A percentile compares a stretch with the other conserved stretches of the same genome.
phyloP scores from a whole-genome alignment of 176 grass and related monocot species.

The Ampelocalamus luodianensis region DNA sequence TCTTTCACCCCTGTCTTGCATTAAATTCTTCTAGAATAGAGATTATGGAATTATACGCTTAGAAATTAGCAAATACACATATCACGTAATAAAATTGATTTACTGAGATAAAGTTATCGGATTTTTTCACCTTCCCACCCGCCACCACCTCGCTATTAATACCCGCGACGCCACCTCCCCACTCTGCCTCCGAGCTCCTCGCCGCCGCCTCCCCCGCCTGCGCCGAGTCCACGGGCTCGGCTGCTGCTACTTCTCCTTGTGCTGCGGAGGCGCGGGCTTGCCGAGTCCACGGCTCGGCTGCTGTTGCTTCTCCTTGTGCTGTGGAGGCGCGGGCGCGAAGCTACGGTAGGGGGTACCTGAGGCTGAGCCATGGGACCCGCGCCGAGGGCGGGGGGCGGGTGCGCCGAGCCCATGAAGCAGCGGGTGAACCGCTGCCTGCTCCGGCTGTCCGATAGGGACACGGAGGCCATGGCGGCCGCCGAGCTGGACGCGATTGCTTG shows the following conservation, averaged over 20 bases:
- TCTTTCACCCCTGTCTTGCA: no score
- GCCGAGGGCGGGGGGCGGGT: slow-evolving; percentile 29
- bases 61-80: no score
- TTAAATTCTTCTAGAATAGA: no score
- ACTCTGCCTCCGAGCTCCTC: not conserved
- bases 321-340: not conserved
- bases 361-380: slow-evolving; percentile 42
- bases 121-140: slow-evolving; percentile 40
- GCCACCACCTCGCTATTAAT: slow-evolving; percentile 51
- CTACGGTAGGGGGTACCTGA: not conserved
- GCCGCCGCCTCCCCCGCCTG: not conserved
- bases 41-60: no score
- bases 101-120: no score
- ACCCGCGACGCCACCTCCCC: slow-evolving; percentile 40
- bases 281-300: not conserved
- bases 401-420: slow-evolving; percentile 65
- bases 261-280: not conserved
- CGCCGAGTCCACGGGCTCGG: not conserved
- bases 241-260: not conserved
- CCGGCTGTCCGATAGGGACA: slow-evolving; percentile 85
- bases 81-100: no score
- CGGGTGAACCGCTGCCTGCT: slow-evolving; percentile 87
- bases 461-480: slow-evolving; percentile 87
- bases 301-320: not conserved
- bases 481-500: slow-evolving; percentile 86